phyloP scores from a whole-genome alignment of 495 filamentous ascomycete genomes.

The Talaromyces liani region DNA sequence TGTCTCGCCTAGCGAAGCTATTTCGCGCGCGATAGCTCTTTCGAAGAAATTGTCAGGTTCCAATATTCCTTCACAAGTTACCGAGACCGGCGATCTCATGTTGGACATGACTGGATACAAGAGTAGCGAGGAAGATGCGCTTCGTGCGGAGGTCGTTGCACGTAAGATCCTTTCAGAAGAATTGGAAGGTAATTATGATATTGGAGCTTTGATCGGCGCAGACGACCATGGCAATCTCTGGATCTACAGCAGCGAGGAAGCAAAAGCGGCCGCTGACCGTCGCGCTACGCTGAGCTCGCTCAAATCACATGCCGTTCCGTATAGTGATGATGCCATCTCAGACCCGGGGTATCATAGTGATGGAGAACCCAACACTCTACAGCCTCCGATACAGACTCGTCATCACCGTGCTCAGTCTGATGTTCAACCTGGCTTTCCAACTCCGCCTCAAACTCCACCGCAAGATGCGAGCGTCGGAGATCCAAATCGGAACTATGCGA shows the following conservation, averaged over 20 bases:
- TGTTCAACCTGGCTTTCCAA: slow-evolving; percentile 58
- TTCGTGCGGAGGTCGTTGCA: slow-evolving; percentile 85
- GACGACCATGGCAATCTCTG: slow-evolving; percentile 95
- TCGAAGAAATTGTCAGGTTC: slow-evolving; percentile 81
- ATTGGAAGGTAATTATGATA: slow-evolving; percentile 90
- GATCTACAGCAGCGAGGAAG: slow-evolving; percentile 98
- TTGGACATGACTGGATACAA: slow-evolving; percentile 98
- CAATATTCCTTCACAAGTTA: slow-evolving; percentile 89
- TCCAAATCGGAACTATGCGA: slow-evolving; percentile 81
- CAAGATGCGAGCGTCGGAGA: slow-evolving; percentile 49
- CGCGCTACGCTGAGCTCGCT: slow-evolving; percentile 45
- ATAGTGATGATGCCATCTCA: slow-evolving; percentile 75
- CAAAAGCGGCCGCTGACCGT: slow-evolving; percentile 66
- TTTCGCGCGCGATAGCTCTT: slow-evolving; percentile 73
- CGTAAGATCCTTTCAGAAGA: slow-evolving; percentile 95
- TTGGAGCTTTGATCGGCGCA: slow-evolving; percentile 88
- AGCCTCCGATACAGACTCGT: slow-evolving; percentile 22
- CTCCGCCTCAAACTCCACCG: slow-evolving; percentile 72
- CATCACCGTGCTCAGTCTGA: slow-evolving; percentile 63
- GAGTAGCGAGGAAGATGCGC: slow-evolving; percentile 80
- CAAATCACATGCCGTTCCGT: slow-evolving; percentile 42
- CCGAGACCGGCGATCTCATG: slow-evolving; percentile 92
- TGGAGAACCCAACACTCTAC: slow-evolving; percentile 42
- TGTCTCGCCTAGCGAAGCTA: slow-evolving; percentile 64
- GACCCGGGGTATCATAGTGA: slow-evolving; percentile 96